Conservation (phyloP, 2,329 filamentous ascomycete genomes). For the Botrytis porri region DNA sequence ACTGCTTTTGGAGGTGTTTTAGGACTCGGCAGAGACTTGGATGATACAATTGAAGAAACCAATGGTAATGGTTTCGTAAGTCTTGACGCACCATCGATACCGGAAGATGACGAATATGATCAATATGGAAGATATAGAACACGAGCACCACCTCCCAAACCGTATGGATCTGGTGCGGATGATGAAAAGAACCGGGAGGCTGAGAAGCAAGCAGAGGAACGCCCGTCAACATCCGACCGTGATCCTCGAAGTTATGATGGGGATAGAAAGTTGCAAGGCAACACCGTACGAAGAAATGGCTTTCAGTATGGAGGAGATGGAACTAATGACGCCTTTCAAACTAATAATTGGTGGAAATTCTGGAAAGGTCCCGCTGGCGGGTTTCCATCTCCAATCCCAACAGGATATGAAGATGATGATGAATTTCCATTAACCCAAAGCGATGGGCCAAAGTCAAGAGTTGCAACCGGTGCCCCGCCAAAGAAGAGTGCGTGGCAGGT, state of each 20-base stretch:
- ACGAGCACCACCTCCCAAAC: constrained; percentile 11
- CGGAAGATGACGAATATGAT: constrained; percentile 34
- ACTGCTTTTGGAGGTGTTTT: constrained; percentile 47
- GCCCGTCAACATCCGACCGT: constrained; percentile 15
- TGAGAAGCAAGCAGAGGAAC: constrained; percentile 15
- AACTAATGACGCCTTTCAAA: constrained; percentile 20
- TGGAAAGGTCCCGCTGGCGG: constrained; percentile 62
- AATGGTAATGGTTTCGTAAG: constrained; percentile 45
- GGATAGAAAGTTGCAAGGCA: constrained; percentile 28
- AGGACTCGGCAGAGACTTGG: constrained; percentile 49
- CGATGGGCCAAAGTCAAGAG: constrained; percentile 18
- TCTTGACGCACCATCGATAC: constrained; percentile 27
- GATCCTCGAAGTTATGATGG: background rate
- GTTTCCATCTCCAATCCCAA: constrained; percentile 60
- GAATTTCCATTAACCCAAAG: constrained; percentile 44
- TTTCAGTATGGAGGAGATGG: constrained; percentile 28
- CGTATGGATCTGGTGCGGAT: constrained; percentile 28
- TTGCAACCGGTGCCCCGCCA: constrained; percentile 32
- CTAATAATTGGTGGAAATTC: constrained; percentile 56
- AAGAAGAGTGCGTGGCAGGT: constrained; percentile 51
- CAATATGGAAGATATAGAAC: constrained; percentile 34
- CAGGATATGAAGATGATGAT: constrained; percentile 47
- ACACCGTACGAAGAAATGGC: constrained; percentile 26
- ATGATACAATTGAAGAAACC: constrained; percentile 52
- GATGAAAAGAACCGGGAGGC: constrained; percentile 23